phyloP scores from a whole-genome alignment of 352 stramenopile species.

The Plasmopara viticola region DNA sequence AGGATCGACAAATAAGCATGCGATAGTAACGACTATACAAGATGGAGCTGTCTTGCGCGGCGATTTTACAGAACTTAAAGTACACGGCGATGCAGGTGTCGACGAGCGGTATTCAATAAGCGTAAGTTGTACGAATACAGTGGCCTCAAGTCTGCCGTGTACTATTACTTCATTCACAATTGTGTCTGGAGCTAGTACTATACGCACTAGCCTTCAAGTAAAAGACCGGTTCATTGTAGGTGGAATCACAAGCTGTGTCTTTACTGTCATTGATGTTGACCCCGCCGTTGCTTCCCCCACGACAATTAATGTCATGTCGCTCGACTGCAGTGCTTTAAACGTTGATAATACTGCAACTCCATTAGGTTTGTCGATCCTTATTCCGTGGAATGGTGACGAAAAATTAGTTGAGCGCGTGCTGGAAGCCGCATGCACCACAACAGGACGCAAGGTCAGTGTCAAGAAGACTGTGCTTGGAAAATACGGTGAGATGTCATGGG shows the following conservation, averaged over 20 bases:
- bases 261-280: conserved; percentile 23
- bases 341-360: conserved; percentile 4
- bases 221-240: conserved; percentile 55
- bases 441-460: conserved; percentile 77
- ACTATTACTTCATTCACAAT: conserved; percentile 12
- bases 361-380: conserved; percentile 24
- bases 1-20: conserved; percentile 19
- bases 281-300: conserved; percentile 3
- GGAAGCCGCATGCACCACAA: conserved; percentile 43
- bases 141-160: conserved; percentile 1
- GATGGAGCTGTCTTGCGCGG: conserved; percentile 82
- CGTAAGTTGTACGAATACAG: conserved; percentile 7
- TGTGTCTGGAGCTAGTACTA: conserved; percentile 16
- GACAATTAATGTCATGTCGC: conserved; percentile 30
- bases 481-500: conserved; percentile 93
- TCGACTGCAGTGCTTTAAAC: conserved; percentile 33
- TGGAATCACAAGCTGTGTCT: conserved; percentile 46
- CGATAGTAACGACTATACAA: conserved; percentile 25
- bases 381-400: conserved; percentile 71
- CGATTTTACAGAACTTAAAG: conserved; percentile 85
- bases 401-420: conserved; percentile 45
- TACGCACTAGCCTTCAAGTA: conserved; percentile 21
- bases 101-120: conserved; percentile 27
- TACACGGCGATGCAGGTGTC: conserved; percentile 65
- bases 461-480: conserved; percentile 87